These are phyloP conservation scores for Fistulifera pelliculosa DNA, from an alignment of 108 stramenopile genomes.

Conservation along the genomic window DNA sequence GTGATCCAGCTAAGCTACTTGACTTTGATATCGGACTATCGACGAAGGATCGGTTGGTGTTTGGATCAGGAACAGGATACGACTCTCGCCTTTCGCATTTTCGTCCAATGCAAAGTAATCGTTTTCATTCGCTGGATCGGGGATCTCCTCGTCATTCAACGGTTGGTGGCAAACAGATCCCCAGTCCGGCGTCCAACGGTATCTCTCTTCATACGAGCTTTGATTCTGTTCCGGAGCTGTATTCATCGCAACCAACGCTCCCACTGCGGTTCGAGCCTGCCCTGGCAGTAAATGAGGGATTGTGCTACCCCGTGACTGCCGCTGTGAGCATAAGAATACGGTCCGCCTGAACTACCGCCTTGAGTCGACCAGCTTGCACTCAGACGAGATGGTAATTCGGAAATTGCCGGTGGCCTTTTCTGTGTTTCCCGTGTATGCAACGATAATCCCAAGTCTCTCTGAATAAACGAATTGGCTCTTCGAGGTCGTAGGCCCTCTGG, in stretches of 20 bases:
- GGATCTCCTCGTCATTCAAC: no score
- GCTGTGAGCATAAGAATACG: neutral
- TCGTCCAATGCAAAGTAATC: no score
- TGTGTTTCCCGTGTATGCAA: neutral
- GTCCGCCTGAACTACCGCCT: neutral
- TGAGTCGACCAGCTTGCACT: slow-evolving; percentile 5
- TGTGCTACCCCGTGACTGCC: slow-evolving; percentile 2
- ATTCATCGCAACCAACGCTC: slow-evolving; percentile 8
- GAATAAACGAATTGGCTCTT: neutral
- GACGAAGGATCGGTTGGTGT: no score
- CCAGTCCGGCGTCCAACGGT: no score
- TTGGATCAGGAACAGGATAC: no score
- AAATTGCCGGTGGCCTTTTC: neutral
- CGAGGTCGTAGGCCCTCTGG: slow-evolving; percentile 9
- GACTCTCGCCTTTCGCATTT: no score
- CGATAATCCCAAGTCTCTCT: neutral
- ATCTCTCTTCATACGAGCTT: no score
- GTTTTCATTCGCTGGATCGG: no score
- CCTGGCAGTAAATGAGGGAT: slow-evolving; percentile 9
- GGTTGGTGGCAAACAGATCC: no score
- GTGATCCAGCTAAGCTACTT: no score
- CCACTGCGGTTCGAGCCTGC: slow-evolving; percentile 12
- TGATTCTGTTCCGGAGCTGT: no score
- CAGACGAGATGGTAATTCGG: neutral
- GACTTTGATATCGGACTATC: no score